A percentile compares a stretch with the other conserved stretches of the same genome.
Conservation (phyloP, 306 rosid species). For the Acacia melanoxylon region DNA sequence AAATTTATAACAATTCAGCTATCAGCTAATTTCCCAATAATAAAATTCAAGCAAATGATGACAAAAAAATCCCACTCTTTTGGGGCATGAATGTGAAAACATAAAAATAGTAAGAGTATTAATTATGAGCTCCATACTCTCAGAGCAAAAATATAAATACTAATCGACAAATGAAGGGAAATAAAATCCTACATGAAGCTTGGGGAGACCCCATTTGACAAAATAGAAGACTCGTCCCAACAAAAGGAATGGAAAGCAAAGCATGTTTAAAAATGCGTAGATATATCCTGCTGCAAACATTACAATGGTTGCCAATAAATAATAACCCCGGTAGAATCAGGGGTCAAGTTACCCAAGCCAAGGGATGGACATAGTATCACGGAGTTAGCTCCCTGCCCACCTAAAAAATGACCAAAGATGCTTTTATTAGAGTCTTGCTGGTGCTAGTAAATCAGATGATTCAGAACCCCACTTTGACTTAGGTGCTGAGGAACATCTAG, state of each 20-base stretch:
- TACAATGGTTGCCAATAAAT: not conserved
- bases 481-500: not conserved
- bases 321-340: not conserved
- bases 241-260: not conserved
- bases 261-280: not conserved
- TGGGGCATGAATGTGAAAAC: not conserved
- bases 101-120: not conserved
- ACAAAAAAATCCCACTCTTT: not conserved
- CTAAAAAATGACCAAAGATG: not conserved
- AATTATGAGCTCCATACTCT: not conserved
- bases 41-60: not conserved
- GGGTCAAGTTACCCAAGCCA: not conserved
- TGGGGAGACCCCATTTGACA: not conserved
- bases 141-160: not conserved
- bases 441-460: not conserved
- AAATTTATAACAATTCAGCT: conserved; percentile 45
- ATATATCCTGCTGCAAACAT: not conserved
- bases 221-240: not conserved
- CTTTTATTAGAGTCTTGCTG: not conserved
- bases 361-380: not conserved
- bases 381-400: not conserved
- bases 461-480: not conserved
- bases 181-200: not conserved
- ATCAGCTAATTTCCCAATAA: conserved; percentile 34
- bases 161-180: not conserved